These are phyloP conservation scores for Mariannaea elegans DNA, from an alignment of 2,329 filamentous ascomycete genomes.

Conservation along the genomic window DNA sequence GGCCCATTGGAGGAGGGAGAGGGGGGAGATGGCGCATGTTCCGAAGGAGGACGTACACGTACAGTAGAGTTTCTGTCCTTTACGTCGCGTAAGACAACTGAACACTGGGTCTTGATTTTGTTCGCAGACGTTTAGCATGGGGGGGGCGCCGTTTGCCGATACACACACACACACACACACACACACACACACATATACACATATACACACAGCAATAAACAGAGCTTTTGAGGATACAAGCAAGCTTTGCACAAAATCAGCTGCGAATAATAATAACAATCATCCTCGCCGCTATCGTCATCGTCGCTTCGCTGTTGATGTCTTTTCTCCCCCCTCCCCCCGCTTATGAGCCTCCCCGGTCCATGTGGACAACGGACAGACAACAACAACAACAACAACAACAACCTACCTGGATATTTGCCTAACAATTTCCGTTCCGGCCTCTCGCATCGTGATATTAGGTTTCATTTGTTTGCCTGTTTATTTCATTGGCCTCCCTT, in stretches of 20 bases:
- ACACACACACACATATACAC: too few relatives aligned
- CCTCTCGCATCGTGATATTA: conserved; percentile 5
- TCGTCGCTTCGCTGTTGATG: conserved; percentile 1
- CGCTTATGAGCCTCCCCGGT: not conserved
- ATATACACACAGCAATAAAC: too few relatives aligned
- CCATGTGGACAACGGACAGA: not conserved
- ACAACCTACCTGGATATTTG: not conserved
- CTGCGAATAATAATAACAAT: not conserved
- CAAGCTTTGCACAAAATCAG: not conserved
- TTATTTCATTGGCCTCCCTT: not conserved
- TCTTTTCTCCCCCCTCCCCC: not conserved
- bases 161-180: too few relatives aligned
- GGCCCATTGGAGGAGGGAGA: too few relatives aligned
- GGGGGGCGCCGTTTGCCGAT: not conserved
- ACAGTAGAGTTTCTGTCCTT: not conserved
- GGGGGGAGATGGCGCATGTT: conserved; percentile 21
- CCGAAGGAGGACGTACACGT: too few relatives aligned
- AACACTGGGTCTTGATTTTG: not conserved
- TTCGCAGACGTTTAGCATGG: not conserved
- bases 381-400: too few relatives aligned
- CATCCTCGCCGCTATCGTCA: too few relatives aligned
- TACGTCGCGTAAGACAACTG: not conserved
- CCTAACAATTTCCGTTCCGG: not conserved
- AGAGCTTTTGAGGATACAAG: too few relatives aligned
- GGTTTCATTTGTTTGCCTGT: not conserved